phyloP scores from a whole-genome alignment of 257 asterid species.

The Buddleja alternifolia region DNA sequence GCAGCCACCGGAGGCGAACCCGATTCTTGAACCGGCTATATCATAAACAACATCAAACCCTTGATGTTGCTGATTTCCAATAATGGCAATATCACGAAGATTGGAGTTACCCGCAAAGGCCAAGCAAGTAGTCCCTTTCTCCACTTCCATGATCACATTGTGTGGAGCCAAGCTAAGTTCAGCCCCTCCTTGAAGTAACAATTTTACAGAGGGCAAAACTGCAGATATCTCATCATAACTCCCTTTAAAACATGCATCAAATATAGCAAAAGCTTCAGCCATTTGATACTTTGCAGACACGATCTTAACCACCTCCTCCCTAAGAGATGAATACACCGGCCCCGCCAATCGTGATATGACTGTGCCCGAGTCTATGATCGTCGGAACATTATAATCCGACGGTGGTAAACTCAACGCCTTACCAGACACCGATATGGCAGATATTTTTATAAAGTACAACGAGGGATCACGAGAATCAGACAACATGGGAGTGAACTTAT shows the following conservation, averaged over 20 bases:
- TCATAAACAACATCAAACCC: constrained; percentile 50
- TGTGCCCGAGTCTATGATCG: constrained; percentile 65
- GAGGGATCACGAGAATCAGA: constrained; percentile 44
- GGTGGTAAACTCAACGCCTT: constrained; percentile 34
- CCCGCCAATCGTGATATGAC: constrained; percentile 43
- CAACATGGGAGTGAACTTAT: constrained; percentile 58
- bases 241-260: constrained; percentile 57
- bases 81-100: constrained; percentile 33
- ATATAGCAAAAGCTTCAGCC: constrained; percentile 38
- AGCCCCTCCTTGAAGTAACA: constrained; percentile 54
- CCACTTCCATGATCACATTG: constrained; percentile 54
- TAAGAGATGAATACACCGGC: constrained; percentile 47
- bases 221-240: constrained; percentile 28
- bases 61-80: constrained; percentile 65
- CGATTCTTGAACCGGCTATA: constrained; percentile 45
- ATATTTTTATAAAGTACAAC: constrained; percentile 44
- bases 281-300: constrained; percentile 41
- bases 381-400: constrained; percentile 40
- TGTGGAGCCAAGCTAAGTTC: constrained; percentile 35
- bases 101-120: constrained; percentile 46
- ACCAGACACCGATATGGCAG: constrained; percentile 41
- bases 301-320: constrained; percentile 34
- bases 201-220: constrained; percentile 39
- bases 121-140: constrained; percentile 56
- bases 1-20: constrained; percentile 59